phyloP scores from a whole-genome alignment of 2,329 filamentous ascomycete genomes.

The Parascedosporium putredinis region DNA sequence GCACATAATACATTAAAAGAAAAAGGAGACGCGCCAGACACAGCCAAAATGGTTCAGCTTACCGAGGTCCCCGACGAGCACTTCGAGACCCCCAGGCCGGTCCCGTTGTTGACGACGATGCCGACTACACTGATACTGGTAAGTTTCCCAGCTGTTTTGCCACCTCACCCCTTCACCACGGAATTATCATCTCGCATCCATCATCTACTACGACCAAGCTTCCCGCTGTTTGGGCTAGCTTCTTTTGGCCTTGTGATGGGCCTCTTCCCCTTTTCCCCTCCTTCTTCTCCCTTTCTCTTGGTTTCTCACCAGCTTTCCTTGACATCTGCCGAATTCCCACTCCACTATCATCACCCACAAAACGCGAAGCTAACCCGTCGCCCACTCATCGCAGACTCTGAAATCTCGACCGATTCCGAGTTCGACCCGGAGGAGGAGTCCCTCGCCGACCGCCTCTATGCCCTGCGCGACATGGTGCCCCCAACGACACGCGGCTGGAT shows the following conservation, averaged over 20 bases:
- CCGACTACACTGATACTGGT: conserved; percentile 93
- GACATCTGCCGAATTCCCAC: conserved; percentile 5
- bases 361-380: conserved; percentile 1
- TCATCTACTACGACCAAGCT: too few relatives aligned
- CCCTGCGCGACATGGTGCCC: conserved; percentile 66
- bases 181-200: too few relatives aligned
- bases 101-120: conserved; percentile 75
- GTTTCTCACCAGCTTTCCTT: conserved; percentile 5
- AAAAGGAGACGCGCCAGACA: too few relatives aligned
- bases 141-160: too few relatives aligned
- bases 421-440: conserved; percentile 49
- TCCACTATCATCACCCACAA: background rate
- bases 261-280: background rate
- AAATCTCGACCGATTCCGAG: conserved; percentile 73
- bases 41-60: conserved; percentile 77
- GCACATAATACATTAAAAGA: too few relatives aligned
- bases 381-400: conserved; percentile 48
- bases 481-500: conserved; percentile 61
- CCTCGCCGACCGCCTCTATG: conserved; percentile 58
- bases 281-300: conserved; percentile 3
- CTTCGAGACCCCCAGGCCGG: conserved; percentile 63
- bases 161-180: too few relatives aligned
- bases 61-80: conserved; percentile 96
- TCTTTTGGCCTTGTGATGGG: background rate
- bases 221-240: background rate